Percentiles rank a stretch among this genome's conserved stretches.
Evolutionary conservation across 2,329 filamentous ascomycete genomes (phyloP).

Genomic region (Fusarium albidum): DNA sequence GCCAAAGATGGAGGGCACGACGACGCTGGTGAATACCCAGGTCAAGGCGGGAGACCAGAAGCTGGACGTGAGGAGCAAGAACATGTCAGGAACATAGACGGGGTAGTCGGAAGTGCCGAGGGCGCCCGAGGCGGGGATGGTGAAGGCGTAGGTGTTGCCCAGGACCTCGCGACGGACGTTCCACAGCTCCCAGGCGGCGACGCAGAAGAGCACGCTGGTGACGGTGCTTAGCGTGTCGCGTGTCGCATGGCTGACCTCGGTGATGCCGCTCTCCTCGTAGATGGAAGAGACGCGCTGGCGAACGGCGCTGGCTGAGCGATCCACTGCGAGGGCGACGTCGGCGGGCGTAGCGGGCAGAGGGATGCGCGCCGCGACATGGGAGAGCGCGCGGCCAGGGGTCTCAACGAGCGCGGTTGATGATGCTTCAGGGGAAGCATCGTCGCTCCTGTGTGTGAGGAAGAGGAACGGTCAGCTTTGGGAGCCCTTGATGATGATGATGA

Average conservation of each 20-base stretch:
- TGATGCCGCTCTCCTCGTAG: slow-evolving; percentile 72
- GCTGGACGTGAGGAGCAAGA: slow-evolving; percentile 74
- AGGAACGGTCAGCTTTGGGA: slow-evolving; percentile 23
- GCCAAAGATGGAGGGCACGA: slow-evolving; percentile 74
- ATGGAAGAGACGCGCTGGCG: slow-evolving; percentile 70
- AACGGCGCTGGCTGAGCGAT: slow-evolving; percentile 72
- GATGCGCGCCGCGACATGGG: slow-evolving; percentile 65
- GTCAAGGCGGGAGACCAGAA: slow-evolving; percentile 87
- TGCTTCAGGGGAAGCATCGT: slow-evolving; percentile 41
- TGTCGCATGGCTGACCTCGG: slow-evolving; percentile 69
- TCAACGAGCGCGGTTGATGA: slow-evolving; percentile 56
- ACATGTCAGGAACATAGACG: slow-evolving; percentile 81
- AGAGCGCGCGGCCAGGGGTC: slow-evolving; percentile 60
- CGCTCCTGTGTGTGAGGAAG: slow-evolving; percentile 34
- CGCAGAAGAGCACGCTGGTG: slow-evolving; percentile 72
- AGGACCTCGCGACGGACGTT: slow-evolving; percentile 76
- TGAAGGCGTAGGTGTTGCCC: slow-evolving; percentile 75
- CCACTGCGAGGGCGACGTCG: slow-evolving; percentile 78
- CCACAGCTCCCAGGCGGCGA: slow-evolving; percentile 74
- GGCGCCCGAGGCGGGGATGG: slow-evolving; percentile 68
- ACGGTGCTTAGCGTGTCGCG: slow-evolving; percentile 78
- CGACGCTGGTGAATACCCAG: slow-evolving; percentile 77
- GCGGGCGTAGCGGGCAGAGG: slow-evolving; percentile 84
- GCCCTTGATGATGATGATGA: not conserved
- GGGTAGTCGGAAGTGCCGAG: slow-evolving; percentile 66